Evolutionary conservation across 2,329 filamentous ascomycete genomes (phyloP).

Genomic region (Pseudophaeomoniella oleicola): DNA sequence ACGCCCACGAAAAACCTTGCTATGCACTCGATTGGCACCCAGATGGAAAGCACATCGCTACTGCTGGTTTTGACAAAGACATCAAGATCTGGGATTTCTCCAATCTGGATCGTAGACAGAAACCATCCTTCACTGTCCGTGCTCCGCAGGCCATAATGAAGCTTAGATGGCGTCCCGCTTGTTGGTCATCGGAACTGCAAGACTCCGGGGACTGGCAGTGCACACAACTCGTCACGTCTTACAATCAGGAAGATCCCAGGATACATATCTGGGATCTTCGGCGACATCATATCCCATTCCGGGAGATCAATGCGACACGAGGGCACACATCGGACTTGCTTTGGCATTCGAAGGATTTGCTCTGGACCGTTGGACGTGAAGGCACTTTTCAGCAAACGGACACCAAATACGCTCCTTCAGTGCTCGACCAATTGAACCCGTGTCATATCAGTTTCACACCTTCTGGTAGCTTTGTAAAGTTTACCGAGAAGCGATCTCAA

Average conservation of each 20-base stretch:
- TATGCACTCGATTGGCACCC: constrained; percentile 54
- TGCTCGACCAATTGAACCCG: constrained; percentile 41
- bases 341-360: constrained; percentile 48
- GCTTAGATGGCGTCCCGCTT: constrained; percentile 47
- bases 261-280: constrained; percentile 53
- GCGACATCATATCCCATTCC: constrained; percentile 45
- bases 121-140: constrained; percentile 42
- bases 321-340: constrained; percentile 42
- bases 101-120: constrained; percentile 40
- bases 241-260: constrained; percentile 45
- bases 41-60: constrained; percentile 49
- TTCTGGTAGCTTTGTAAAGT: constrained; percentile 39
- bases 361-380: constrained; percentile 50
- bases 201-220: constrained; percentile 42
- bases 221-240: constrained; percentile 47
- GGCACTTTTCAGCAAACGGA: constrained; percentile 50
- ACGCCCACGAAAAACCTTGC: constrained; percentile 46
- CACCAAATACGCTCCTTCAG: constrained; percentile 42
- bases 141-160: constrained; percentile 48
- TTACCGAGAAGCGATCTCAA: constrained; percentile 35
- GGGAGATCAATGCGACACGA: constrained; percentile 42
- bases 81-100: constrained; percentile 53
- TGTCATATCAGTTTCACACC: constrained; percentile 44
- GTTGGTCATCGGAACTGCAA: constrained; percentile 36
- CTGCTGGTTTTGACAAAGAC: constrained; percentile 46